A percentile compares a stretch with the other conserved stretches of the same genome.
phyloP scores from a whole-genome alignment of 176 grass and related monocot species.

The Juncus effusus region DNA sequence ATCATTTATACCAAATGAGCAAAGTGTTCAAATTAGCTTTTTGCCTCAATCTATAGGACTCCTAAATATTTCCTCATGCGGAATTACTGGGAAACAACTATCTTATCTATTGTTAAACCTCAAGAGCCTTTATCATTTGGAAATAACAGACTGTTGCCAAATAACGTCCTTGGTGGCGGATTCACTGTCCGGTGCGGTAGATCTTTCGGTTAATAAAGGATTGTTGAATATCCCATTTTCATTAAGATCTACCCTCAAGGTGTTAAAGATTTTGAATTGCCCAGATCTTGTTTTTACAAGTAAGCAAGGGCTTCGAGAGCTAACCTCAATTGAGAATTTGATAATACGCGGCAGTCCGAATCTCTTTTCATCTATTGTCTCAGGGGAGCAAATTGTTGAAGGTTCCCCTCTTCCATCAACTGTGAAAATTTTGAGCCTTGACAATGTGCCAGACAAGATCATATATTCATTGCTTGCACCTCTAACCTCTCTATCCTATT shows the following conservation, averaged over 20 bases:
- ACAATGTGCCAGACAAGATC: not conserved
- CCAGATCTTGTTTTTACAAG: conserved; percentile 7
- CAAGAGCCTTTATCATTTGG: not conserved
- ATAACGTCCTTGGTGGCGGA: not conserved
- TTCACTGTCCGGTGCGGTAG: not conserved
- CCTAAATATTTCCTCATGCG: too few relatives aligned
- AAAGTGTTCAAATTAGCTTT: not conserved
- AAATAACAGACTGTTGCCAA: too few relatives aligned
- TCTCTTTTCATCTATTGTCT: conserved; percentile 20
- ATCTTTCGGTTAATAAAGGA: not conserved
- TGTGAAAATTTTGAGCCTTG: conserved; percentile 12
- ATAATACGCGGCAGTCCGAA: conserved; percentile 20
- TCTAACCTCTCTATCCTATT: not conserved
- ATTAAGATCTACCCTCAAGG: conserved; percentile 11
- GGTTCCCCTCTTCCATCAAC: conserved; percentile 24
- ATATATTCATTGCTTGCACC: not conserved
- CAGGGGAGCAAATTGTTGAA: not conserved
- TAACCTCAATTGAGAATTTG: conserved; percentile 23
- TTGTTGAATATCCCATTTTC: conserved; percentile 9
- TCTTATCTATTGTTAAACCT: not conserved
- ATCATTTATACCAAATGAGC: not conserved
- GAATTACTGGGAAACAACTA: too few relatives aligned
- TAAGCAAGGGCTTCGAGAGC: conserved; percentile 4
- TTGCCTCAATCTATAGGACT: too few relatives aligned
- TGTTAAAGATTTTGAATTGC: conserved; percentile 10